A percentile compares a stretch with the other conserved stretches of the same genome.
phyloP scores from a whole-genome alignment of 2,329 filamentous ascomycete species.

The Colletotrichum sp. region DNA sequence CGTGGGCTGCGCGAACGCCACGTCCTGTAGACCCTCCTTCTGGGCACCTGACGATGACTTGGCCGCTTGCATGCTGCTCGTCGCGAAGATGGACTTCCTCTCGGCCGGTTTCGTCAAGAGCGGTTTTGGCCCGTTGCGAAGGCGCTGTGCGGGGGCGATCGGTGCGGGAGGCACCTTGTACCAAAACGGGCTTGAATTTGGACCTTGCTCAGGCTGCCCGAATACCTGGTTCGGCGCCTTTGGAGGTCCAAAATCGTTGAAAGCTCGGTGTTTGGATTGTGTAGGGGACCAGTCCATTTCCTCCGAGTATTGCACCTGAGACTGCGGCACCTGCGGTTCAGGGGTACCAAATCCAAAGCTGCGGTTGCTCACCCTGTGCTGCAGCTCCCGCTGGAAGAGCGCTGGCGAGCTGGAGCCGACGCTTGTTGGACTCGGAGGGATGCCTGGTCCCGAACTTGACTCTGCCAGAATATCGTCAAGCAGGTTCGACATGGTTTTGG shows the following conservation, averaged over 20 bases:
- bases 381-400: slow-evolving; percentile 7
- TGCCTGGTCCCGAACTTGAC: slow-evolving; percentile 16
- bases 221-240: slow-evolving; percentile 47
- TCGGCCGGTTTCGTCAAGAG: slow-evolving; percentile 51
- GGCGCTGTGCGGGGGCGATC: slow-evolving; percentile 64
- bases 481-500: slow-evolving; percentile 49
- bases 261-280: slow-evolving; percentile 59
- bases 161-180: slow-evolving; percentile 74
- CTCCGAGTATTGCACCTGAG: slow-evolving; percentile 46
- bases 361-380: slow-evolving; percentile 16
- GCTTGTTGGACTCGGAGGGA: slow-evolving; percentile 9
- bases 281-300: slow-evolving; percentile 80
- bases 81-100: slow-evolving; percentile 58
- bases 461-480: slow-evolving; percentile 48
- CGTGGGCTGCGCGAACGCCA: slow-evolving; percentile 63
- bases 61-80: slow-evolving; percentile 22
- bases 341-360: slow-evolving; percentile 22
- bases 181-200: slow-evolving; percentile 64
- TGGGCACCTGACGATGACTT: neutral
- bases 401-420: slow-evolving; percentile 23
- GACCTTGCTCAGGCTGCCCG: slow-evolving; percentile 48
- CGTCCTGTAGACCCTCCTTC: slow-evolving; percentile 24
- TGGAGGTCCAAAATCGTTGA: slow-evolving; percentile 48
- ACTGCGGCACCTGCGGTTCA: slow-evolving; percentile 19
- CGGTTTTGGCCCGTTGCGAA: slow-evolving; percentile 66